A percentile compares a stretch with the other conserved stretches of the same genome.
phyloP scores from a whole-genome alignment of 2,329 filamentous ascomycete species.

The Calonectria hawksworthii region DNA sequence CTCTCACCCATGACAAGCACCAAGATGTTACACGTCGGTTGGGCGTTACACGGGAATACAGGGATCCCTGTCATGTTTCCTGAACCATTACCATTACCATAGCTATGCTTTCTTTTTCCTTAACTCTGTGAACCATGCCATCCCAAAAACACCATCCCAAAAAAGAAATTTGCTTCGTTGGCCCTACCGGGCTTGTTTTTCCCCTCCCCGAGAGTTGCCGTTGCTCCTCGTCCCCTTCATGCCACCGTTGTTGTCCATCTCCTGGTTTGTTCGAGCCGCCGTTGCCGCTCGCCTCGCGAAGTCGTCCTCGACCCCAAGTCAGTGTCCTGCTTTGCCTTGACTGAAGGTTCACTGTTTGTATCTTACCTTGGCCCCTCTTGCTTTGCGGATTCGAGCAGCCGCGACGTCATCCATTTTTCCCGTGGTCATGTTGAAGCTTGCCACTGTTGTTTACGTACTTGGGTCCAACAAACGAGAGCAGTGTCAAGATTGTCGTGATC shows the following conservation, averaged over 20 bases:
- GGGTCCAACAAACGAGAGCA: neutral
- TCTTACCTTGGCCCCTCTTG: slow-evolving; percentile 57
- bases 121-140: neutral
- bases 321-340: neutral
- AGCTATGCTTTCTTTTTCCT: slow-evolving; percentile 1
- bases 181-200: slow-evolving; percentile 1
- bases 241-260: slow-evolving; percentile 17
- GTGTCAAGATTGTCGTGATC: neutral
- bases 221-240: slow-evolving; percentile 6
- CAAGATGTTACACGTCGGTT: neutral
- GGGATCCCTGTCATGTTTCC: slow-evolving; percentile 3
- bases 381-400: slow-evolving; percentile 57
- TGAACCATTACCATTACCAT: slow-evolving; percentile 10
- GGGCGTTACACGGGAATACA: slow-evolving; percentile 7
- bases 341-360: neutral
- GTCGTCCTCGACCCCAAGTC: slow-evolving; percentile 47
- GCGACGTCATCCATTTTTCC: slow-evolving; percentile 59
- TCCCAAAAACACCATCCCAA: neutral
- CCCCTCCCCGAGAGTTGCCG: slow-evolving; percentile 6
- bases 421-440: slow-evolving; percentile 23
- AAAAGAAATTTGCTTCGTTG: neutral
- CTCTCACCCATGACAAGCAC: neutral
- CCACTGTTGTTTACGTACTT: neutral
- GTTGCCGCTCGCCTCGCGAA: slow-evolving; percentile 53
- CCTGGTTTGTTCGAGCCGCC: slow-evolving; percentile 52